Evolutionary conservation across 1,284 basidiomycete genomes (phyloP).

Genomic region (Fomitopsis schrenkii): DNA sequence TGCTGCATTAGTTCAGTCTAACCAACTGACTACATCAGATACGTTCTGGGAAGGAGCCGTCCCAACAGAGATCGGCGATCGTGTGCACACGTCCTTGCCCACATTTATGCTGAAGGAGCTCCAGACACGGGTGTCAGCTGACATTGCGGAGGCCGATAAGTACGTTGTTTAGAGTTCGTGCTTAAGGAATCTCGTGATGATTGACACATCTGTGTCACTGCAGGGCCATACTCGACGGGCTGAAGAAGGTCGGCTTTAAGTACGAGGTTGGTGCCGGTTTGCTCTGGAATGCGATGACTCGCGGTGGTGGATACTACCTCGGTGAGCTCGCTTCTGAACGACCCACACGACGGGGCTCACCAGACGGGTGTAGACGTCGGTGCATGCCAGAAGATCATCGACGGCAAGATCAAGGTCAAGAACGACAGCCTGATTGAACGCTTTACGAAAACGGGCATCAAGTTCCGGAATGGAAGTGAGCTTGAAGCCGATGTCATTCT

Average conservation of each 20-base stretch:
- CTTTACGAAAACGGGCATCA: slow-evolving; percentile 53
- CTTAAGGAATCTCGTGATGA: slow-evolving; percentile 11
- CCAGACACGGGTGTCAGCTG: slow-evolving; percentile 39
- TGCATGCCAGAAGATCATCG: slow-evolving; percentile 58
- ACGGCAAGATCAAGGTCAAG: slow-evolving; percentile 75
- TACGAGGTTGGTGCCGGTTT: slow-evolving; percentile 50
- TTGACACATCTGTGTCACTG: slow-evolving; percentile 14
- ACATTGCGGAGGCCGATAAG: slow-evolving; percentile 52
- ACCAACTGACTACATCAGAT: not conserved
- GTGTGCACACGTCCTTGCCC: slow-evolving; percentile 48
- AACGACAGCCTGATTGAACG: slow-evolving; percentile 51
- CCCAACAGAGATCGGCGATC: slow-evolving; percentile 47
- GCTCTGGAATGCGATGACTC: slow-evolving; percentile 34
- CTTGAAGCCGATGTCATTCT: slow-evolving; percentile 67
- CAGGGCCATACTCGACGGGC: slow-evolving; percentile 51
- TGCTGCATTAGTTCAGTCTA: too few relatives aligned
- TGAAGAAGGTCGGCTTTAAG: slow-evolving; percentile 58
- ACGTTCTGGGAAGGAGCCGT: slow-evolving; percentile 46
- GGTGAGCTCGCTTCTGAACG: slow-evolving; percentile 21
- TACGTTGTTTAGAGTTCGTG: slow-evolving; percentile 9
- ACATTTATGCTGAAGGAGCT: slow-evolving; percentile 41
- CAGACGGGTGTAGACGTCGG: slow-evolving; percentile 45
- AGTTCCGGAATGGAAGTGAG: slow-evolving; percentile 63
- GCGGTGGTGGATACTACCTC: slow-evolving; percentile 41
- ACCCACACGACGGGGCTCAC: slow-evolving; percentile 39